These are phyloP conservation scores for Eucalyptus curtisii DNA, from an alignment of 345 rosid species.

Conservation along the genomic window DNA sequence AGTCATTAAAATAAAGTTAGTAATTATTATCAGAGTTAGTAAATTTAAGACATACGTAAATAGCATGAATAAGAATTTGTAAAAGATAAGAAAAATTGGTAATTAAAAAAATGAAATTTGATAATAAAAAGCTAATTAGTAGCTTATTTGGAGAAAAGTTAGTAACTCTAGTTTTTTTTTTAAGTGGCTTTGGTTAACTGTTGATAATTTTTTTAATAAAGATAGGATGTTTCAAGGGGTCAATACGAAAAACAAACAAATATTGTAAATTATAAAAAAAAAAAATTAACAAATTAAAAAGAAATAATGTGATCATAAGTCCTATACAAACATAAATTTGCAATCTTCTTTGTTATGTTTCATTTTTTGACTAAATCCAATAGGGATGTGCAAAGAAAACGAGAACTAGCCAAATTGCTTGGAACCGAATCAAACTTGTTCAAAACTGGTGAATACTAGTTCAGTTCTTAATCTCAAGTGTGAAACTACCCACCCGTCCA, in stretches of 20 bases:
- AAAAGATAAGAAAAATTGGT: not conserved
- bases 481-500: too few relatives aligned
- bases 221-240: not conserved
- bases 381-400: too few relatives aligned
- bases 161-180: too few relatives aligned
- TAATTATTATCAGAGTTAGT: not conserved
- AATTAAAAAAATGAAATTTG: too few relatives aligned
- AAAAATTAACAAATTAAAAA: not conserved
- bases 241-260: not conserved
- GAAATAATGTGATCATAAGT: not conserved
- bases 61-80: not conserved
- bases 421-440: too few relatives aligned
- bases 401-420: accelerated
- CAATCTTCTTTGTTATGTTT: not conserved
- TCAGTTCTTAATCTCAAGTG: too few relatives aligned
- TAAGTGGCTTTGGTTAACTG: not conserved
- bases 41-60: not conserved
- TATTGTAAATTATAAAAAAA: not conserved
- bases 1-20: not conserved
- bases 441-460: too few relatives aligned
- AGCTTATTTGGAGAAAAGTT: not conserved
- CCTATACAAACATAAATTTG: not conserved
- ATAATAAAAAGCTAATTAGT: not conserved
- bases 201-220: not conserved
- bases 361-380: not conserved